phyloP scores from a whole-genome alignment of 805 yeast genomes.

The Saturnispora mendoncae region DNA sequence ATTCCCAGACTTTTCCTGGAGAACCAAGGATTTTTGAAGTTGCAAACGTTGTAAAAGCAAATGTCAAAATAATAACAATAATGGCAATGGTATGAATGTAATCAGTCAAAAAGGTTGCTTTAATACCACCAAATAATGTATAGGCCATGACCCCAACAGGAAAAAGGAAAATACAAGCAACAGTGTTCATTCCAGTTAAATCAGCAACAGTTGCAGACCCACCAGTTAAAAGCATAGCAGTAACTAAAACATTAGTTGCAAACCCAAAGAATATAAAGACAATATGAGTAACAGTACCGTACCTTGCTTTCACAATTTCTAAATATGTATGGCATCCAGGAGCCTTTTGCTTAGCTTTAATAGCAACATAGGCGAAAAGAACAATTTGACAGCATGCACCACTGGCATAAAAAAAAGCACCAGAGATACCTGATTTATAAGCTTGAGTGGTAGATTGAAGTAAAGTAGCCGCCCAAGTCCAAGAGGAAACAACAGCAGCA shows the following conservation, averaged over 20 bases:
- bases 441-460: slow-evolving; percentile 71
- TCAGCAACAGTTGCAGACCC: slow-evolving; percentile 78
- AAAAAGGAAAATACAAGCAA: slow-evolving; percentile 73
- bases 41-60: slow-evolving; percentile 73
- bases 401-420: slow-evolving; percentile 73
- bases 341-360: slow-evolving; percentile 80
- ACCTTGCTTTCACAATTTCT: slow-evolving; percentile 74
- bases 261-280: slow-evolving; percentile 71
- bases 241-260: slow-evolving; percentile 81
- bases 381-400: slow-evolving; percentile 90
- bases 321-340: slow-evolving; percentile 89
- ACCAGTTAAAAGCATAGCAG: slow-evolving; percentile 87
- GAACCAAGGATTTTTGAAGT: slow-evolving; percentile 66
- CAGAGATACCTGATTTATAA: slow-evolving; percentile 68
- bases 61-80: slow-evolving; percentile 66
- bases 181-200: slow-evolving; percentile 70
- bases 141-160: slow-evolving; percentile 74
- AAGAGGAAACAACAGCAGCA: slow-evolving; percentile 84
- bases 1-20: slow-evolving; percentile 72
- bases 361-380: slow-evolving; percentile 77
- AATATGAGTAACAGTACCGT: slow-evolving; percentile 66
- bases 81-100: slow-evolving; percentile 76
- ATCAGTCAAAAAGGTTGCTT: slow-evolving; percentile 75
- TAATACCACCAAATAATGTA: slow-evolving; percentile 74
- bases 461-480: slow-evolving; percentile 91